Base-by-base conservation (phyloP, 306 rosid species). In the Glycine latifolia region DNA sequence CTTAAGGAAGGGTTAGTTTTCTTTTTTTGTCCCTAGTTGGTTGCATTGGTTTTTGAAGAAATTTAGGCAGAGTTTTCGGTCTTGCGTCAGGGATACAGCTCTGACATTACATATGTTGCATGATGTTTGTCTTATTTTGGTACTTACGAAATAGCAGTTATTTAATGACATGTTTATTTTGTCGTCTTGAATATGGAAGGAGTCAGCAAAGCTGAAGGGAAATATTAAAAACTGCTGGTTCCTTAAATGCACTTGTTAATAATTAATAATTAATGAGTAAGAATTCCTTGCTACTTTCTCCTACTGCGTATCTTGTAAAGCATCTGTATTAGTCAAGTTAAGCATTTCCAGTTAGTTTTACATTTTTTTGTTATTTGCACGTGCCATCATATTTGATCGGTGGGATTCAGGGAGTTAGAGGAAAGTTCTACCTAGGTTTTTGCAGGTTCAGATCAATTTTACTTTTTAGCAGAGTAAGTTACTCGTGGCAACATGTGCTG, bases 251-350 rank as follows among this genome's bases (percentile, higher is more conserved):
- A 59, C 44, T 47, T 53, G 52, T 69, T 59, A 58, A 47, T 52
- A 15, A 56, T 69, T 67, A 67, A 62, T 67, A 15, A 56, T 62
- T 67, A 67, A 62, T 67, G 13, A 56, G 71, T 50, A 12, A 37
- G 6, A 44, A 9, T 49, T 56, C 71, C 16, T n/a, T 7, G 5
- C 61, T 15, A 41, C 37, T 7, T 43, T 73, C 33, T 31, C 13
- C 2, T 15, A 35, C 37, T 4, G n/a, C 66, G 31, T 61, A 52
- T 75, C 39, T 14, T 44, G 16, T 43, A 16, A 79, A 54, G 7
- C 60, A 53, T 68, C 48, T 17, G 3, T 52, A 60, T 48, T 37
- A 44, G 44, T 69, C 31, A 62, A 62, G 37, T 26, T 58, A 60
- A 39, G 52, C 26, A 37, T 60, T 76, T 53, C n/a, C 10, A 26